phyloP scores from a whole-genome alignment of 306 rosid genomes.

The Castanea mollissima region DNA sequence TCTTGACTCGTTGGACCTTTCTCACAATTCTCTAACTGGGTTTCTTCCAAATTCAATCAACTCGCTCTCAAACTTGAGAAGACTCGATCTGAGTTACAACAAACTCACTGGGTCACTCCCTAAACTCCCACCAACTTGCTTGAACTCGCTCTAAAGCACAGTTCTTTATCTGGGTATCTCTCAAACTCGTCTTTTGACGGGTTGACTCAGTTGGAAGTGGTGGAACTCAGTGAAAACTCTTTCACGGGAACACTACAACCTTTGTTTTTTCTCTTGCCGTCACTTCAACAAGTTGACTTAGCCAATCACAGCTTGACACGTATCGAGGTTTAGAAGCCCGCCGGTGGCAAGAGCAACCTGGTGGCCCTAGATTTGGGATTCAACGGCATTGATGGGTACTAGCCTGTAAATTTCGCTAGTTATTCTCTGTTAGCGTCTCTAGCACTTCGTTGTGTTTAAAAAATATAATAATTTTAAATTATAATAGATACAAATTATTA shows the following conservation, averaged over 20 bases:
- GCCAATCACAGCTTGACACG: slow-evolving; percentile 64
- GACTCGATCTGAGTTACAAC: slow-evolving; percentile 82
- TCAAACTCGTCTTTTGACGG: slow-evolving; percentile 42
- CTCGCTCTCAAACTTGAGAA: slow-evolving; percentile 39
- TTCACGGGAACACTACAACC: slow-evolving; percentile 44
- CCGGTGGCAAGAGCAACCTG: slow-evolving; percentile 30
- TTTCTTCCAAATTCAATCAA: slow-evolving; percentile 43
- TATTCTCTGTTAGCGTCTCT: slow-evolving; percentile 58
- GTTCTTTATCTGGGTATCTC: slow-evolving; percentile 60
- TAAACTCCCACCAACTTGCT: slow-evolving; percentile 53
- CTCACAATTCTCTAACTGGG: slow-evolving; percentile 59
- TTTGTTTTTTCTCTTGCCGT: slow-evolving; percentile 68
- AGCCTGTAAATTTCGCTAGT: slow-evolving; percentile 53
- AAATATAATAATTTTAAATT: too few species aligned
- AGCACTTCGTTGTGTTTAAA: slow-evolving; percentile 35
- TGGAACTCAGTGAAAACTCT: slow-evolving; percentile 73
- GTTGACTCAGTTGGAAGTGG: slow-evolving; percentile 53
- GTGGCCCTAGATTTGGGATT: slow-evolving; percentile 81
- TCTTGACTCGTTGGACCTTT: slow-evolving; percentile 58
- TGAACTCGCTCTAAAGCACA: slow-evolving; percentile 69
- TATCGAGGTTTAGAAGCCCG: slow-evolving; percentile 47
- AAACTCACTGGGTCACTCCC: slow-evolving; percentile 57
- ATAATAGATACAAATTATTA: too few species aligned
- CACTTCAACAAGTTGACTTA: slow-evolving; percentile 71
- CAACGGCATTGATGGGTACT: slow-evolving; percentile 70